Conservation (phyloP, 495 filamentous ascomycete species). For the Penicillium samsonianum region DNA sequence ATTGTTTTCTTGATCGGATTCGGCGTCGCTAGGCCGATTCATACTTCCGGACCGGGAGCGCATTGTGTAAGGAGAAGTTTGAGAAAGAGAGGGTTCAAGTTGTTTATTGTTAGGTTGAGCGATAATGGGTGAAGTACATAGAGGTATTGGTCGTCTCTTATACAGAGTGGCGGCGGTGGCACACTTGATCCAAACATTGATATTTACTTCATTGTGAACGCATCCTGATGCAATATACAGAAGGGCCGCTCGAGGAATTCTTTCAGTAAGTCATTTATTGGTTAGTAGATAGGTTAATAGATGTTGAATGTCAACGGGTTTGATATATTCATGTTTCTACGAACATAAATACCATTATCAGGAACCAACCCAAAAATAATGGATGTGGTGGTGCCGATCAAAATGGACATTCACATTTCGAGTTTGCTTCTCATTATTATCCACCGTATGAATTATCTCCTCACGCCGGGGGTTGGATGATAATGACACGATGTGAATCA, state of each 20-base stretch:
- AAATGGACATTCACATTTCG: too few relatives aligned
- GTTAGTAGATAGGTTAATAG: background rate
- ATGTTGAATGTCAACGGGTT: background rate
- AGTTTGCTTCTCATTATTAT: too few relatives aligned
- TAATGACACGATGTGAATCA: too few relatives aligned
- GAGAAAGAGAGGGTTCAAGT: background rate
- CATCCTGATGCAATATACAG: conserved; percentile 16
- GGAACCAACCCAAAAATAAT: background rate
- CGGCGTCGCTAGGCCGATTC: conserved; percentile 7
- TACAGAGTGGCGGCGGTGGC: conserved; percentile 11
- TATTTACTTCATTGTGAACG: conserved; percentile 19
- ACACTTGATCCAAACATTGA: background rate
- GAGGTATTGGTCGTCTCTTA: background rate
- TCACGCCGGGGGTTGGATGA: too few relatives aligned
- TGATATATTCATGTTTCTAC: too few relatives aligned
- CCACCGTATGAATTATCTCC: too few relatives aligned
- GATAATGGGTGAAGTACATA: background rate
- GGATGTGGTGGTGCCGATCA: too few relatives aligned
- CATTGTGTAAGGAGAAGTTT: conserved; percentile 10
- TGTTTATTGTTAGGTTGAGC: background rate
- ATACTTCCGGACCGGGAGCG: conserved; percentile 19
- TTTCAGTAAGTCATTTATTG: too few relatives aligned
- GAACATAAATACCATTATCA: background rate
- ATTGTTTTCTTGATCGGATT: conserved; percentile 12
- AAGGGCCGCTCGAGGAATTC: background rate